phyloP scores from a whole-genome alignment of 108 stramenopile genomes.

The Schizochytrium sp. region DNA sequence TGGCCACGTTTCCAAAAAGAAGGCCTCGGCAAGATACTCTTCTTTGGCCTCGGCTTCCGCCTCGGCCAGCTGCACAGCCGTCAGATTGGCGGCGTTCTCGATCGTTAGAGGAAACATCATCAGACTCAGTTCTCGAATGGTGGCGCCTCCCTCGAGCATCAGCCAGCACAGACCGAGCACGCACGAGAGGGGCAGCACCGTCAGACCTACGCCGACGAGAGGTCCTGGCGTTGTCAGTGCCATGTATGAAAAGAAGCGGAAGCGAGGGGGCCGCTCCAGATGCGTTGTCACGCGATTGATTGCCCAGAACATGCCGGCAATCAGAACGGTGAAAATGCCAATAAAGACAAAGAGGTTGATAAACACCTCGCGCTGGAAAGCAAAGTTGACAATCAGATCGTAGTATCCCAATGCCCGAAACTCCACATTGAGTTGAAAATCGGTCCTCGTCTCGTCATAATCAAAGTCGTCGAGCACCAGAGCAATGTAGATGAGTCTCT shows the following conservation, averaged over 20 bases:
- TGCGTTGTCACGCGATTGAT: slow-evolving; percentile 54
- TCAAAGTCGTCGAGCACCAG: slow-evolving; percentile 62
- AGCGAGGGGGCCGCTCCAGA: slow-evolving; percentile 54
- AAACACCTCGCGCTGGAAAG: slow-evolving; percentile 58
- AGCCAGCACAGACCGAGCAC: slow-evolving; percentile 39
- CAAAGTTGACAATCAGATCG: slow-evolving; percentile 69
- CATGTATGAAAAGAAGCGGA: slow-evolving; percentile 54
- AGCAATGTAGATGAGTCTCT: slow-evolving; percentile 54
- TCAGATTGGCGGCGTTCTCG: background rate
- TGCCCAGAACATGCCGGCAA: slow-evolving; percentile 54
- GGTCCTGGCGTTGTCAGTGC: slow-evolving; percentile 56
- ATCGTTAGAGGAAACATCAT: background rate
- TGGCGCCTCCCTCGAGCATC: background rate
- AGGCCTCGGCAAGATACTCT: background rate
- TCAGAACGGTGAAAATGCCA: slow-evolving; percentile 54
- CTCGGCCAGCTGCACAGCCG: background rate
- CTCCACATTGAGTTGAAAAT: slow-evolving; percentile 49
- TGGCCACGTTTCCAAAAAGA: slow-evolving; percentile 19
- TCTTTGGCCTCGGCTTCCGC: background rate
- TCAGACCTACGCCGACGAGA: slow-evolving; percentile 54
- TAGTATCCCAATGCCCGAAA: slow-evolving; percentile 65
- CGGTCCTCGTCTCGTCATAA: slow-evolving; percentile 41
- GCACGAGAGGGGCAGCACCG: slow-evolving; percentile 53
- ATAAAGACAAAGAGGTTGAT: slow-evolving; percentile 62
- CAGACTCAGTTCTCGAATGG: background rate